Conservation (phyloP, 1,284 basidiomycete genomes). For the Gymnopus androsaceus region DNA sequence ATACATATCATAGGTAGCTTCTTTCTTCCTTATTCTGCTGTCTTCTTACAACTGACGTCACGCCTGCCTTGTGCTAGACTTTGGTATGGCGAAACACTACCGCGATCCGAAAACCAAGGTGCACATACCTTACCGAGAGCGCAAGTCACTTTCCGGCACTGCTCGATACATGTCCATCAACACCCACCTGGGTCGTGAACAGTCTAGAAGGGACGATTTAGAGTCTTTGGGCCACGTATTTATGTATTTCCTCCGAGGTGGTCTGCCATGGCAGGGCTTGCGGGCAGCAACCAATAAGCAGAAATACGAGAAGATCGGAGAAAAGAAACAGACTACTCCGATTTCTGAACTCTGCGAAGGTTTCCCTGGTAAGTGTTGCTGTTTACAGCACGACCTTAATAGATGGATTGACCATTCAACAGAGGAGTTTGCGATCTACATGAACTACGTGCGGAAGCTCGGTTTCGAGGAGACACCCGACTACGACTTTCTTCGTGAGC, state of each 20-base stretch:
- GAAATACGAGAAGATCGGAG: constrained; percentile 97
- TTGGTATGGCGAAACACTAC: constrained; percentile 99
- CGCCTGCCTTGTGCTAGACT: constrained; percentile 57
- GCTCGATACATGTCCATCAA: constrained; percentile 99
- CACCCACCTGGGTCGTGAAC: constrained; percentile 92
- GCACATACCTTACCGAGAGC: constrained; percentile 98
- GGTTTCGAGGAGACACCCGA: constrained; percentile 97
- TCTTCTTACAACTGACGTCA: constrained; percentile 9
- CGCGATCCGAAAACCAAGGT: constrained; percentile 97
- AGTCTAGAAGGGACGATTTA: constrained; percentile 89
- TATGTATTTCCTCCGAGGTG: constrained; percentile 96
- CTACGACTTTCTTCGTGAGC: constrained; percentile 95
- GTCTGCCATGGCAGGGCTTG: constrained; percentile 93
- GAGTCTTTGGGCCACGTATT: constrained; percentile 97
- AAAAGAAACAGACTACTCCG: constrained; percentile 94
- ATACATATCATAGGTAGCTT: constrained; percentile 87
- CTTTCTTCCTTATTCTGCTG: not conserved
- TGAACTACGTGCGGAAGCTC: constrained; percentile 96
- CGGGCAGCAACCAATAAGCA: constrained; percentile 97
- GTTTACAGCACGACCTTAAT: too few relatives aligned
- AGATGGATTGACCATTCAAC: constrained; percentile 25
- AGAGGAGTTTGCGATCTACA: constrained; percentile 96
- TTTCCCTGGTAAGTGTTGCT: constrained; percentile 77
- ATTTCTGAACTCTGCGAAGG: constrained; percentile 95
- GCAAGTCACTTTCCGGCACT: constrained; percentile 96